Conservation (phyloP, 306 rosid species). For the Macrotyloma uniflorum region DNA sequence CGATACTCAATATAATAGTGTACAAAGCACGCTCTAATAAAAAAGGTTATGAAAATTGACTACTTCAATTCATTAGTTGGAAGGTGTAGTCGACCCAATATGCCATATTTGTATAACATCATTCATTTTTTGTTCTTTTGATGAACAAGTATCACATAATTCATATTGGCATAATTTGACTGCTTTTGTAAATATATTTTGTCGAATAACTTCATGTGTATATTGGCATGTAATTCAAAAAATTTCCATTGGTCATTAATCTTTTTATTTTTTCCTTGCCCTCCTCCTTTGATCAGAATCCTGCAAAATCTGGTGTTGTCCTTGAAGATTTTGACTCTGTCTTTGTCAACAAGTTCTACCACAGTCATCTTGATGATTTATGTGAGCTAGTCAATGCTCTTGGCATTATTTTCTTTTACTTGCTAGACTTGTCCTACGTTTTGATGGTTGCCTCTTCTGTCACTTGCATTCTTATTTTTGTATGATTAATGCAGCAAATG, state of each 20-base stretch:
- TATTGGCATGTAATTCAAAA: constrained; percentile 24
- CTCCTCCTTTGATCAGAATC: constrained; percentile 48
- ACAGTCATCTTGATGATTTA: constrained; percentile 84
- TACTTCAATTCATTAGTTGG: not conserved
- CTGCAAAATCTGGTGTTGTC: constrained; percentile 66
- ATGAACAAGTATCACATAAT: not conserved
- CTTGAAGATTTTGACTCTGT: constrained; percentile 81
- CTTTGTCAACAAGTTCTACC: constrained; percentile 82
- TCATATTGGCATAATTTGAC: constrained; percentile 12
- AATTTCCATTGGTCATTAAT: constrained; percentile 9
- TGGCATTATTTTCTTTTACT: constrained; percentile 15
- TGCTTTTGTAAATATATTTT: constrained; percentile 7
- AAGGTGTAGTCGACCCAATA: not conserved
- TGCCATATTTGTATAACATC: constrained; percentile 5
- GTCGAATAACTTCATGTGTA: constrained; percentile 25
- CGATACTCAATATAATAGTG: not conserved
- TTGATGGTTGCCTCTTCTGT: constrained; percentile 5
- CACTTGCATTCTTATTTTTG: constrained; percentile 25
- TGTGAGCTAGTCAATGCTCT: constrained; percentile 52
- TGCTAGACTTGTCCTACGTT: constrained; percentile 12
- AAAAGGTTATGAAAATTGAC: not conserved
- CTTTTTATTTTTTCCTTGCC: not conserved
- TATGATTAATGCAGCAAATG: constrained; percentile 63
- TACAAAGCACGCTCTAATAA: not conserved
- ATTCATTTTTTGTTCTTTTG: not conserved